Conservation (phyloP, 371 early-diverging fungal species). For the Parasitella parasitica region DNA sequence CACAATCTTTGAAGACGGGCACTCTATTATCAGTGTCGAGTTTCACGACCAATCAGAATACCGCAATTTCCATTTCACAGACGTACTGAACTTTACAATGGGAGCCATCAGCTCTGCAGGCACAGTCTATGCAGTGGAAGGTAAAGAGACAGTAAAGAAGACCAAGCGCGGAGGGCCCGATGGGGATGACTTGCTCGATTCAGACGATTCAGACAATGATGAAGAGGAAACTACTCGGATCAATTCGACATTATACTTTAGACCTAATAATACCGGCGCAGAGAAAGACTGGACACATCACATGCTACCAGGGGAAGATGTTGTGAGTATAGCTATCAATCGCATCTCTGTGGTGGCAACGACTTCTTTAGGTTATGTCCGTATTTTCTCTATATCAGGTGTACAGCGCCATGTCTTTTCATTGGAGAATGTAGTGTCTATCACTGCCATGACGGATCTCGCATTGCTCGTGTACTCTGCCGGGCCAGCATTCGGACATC, state of each 20-base stretch:
- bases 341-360: conserved; percentile 66
- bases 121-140: conserved; percentile 73
- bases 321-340: conserved; percentile 74
- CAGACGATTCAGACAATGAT: conserved; percentile 19
- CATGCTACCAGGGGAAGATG: conserved; percentile 67
- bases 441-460: conserved; percentile 55
- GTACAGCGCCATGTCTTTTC: conserved; percentile 71
- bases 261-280: conserved; percentile 21
- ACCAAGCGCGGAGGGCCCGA: conserved; percentile 8
- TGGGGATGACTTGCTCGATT: conserved; percentile 25
- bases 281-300: conserved; percentile 81
- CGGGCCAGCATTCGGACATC: conserved; percentile 35
- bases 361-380: conserved; percentile 74
- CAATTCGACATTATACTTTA: conserved; percentile 61
- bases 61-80: conserved; percentile 81
- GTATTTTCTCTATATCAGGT: conserved; percentile 78
- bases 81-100: conserved; percentile 72
- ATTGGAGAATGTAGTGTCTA: conserved; percentile 65
- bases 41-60: conserved; percentile 81
- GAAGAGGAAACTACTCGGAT: conserved; percentile 2
- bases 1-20: conserved; percentile 66
- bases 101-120: conserved; percentile 71
- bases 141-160: conserved; percentile 25
- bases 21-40: conserved; percentile 79
- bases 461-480: conserved; percentile 30